These are phyloP conservation scores for Batrachochytrium dendrobatidis DNA, from an alignment of 371 early-diverging fungal species.

Conservation along the genomic window DNA sequence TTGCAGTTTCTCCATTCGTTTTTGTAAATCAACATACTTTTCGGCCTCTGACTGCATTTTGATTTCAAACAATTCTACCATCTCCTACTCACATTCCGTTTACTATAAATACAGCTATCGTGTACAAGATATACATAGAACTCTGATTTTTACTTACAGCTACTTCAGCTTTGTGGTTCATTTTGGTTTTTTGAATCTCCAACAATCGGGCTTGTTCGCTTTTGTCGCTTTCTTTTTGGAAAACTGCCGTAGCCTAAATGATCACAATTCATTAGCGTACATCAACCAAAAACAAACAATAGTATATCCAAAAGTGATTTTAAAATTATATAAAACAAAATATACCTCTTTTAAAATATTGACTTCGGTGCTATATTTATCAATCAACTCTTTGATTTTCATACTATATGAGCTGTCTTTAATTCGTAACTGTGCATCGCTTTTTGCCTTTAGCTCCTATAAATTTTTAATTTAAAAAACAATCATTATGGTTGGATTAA, in stretches of 20 bases:
- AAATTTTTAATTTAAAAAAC: background rate
- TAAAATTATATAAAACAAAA: too few species aligned
- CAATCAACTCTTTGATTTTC: slow-evolving; percentile 36
- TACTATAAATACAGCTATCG: background rate
- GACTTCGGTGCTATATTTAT: slow-evolving; percentile 36
- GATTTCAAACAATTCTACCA: slow-evolving; percentile 21
- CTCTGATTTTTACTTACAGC: too few species aligned
- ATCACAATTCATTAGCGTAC: background rate
- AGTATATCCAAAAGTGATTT: too few species aligned
- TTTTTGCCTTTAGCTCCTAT: slow-evolving; percentile 34
- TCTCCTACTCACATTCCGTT: slow-evolving; percentile 15
- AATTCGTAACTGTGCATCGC: slow-evolving; percentile 35
- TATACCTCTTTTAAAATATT: slow-evolving; percentile 29
- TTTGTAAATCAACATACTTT: slow-evolving; percentile 30
- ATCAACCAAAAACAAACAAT: background rate
- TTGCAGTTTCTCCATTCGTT: slow-evolving; percentile 21
- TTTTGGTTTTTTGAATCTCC: slow-evolving; percentile 20
- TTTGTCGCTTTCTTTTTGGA: slow-evolving; percentile 22
- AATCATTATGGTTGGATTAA: background rate
- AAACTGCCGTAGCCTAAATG: slow-evolving; percentile 1
- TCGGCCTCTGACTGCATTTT: slow-evolving; percentile 39
- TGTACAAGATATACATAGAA: background rate
- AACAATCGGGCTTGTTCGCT: slow-evolving; percentile 21
- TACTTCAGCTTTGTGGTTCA: slow-evolving; percentile 17
- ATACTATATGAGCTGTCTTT: slow-evolving; percentile 36